phyloP scores from a whole-genome alignment of 352 stramenopile species.

The Pythium graminicola region DNA sequence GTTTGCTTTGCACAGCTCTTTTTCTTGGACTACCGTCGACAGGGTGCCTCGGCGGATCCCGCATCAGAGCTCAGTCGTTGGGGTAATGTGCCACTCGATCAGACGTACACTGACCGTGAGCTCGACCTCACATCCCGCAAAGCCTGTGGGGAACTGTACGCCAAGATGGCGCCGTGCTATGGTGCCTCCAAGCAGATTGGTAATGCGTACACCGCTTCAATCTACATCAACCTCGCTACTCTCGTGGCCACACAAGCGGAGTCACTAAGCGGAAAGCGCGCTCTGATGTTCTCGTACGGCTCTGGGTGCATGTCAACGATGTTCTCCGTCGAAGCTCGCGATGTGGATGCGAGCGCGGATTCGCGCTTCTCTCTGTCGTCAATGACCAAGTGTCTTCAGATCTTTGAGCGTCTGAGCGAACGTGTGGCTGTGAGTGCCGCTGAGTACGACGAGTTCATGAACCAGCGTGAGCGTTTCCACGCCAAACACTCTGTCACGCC shows the following conservation, averaged over 20 bases:
- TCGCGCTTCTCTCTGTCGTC: conserved; percentile 81
- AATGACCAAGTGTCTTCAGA: conserved; percentile 81
- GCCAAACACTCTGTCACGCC: conserved; percentile 56
- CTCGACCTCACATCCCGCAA: conserved; percentile 86
- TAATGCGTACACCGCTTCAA: conserved; percentile 96
- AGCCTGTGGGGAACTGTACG: conserved; percentile 72
- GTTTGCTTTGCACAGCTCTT: conserved; percentile 24
- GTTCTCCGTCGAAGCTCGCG: conserved; percentile 74
- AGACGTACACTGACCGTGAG: conserved; percentile 89
- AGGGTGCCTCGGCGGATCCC: conserved; percentile 14
- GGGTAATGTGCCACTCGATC: conserved; percentile 67
- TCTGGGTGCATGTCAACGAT: conserved; percentile 95
- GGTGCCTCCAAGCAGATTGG: conserved; percentile 84
- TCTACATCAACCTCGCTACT: conserved; percentile 95
- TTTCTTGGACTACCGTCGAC: conserved; percentile 53
- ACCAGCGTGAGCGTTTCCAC: conserved; percentile 85
- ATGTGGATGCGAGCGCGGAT: conserved; percentile 15
- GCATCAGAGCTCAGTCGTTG: conserved; percentile 62
- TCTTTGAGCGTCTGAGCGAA: conserved; percentile 71
- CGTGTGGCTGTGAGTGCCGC: conserved; percentile 80
- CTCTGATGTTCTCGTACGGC: conserved; percentile 96
- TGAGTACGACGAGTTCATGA: conserved; percentile 90
- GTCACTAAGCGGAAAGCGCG: conserved; percentile 60
- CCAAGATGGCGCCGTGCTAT: conserved; percentile 84
- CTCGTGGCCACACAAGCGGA: conserved; percentile 65